Evolutionary conservation across 495 filamentous ascomycete species (phyloP).

Genomic region (Aspergillus carlsbadensis): DNA sequence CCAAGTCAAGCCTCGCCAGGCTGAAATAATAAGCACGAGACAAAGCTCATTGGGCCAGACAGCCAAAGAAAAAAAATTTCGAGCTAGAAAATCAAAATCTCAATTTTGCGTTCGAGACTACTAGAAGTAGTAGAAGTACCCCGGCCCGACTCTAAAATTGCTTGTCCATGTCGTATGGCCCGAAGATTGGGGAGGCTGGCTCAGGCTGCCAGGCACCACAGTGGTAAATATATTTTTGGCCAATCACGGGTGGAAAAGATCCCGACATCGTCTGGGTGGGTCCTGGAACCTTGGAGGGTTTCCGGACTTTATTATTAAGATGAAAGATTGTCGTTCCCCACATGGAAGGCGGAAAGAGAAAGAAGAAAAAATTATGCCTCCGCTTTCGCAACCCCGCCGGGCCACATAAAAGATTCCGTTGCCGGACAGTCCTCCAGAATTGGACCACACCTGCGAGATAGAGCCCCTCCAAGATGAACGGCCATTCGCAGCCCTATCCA

Average conservation of each 20-base stretch:
- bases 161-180: not conserved
- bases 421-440: constrained; percentile 12
- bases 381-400: constrained; percentile 39
- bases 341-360: constrained; percentile 30
- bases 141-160: not conserved
- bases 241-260: not conserved
- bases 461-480: constrained; percentile 17
- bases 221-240: constrained; percentile 1
- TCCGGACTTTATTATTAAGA: not conserved
- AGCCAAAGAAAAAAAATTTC: not conserved
- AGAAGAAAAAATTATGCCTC: constrained; percentile 27
- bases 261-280: constrained; percentile 5
- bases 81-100: no score
- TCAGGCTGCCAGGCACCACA: not conserved
- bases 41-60: not conserved
- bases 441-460: constrained; percentile 4
- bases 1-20: not conserved
- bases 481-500: constrained; percentile 13
- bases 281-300: not conserved
- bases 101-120: not conserved
- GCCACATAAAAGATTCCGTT: constrained; percentile 27
- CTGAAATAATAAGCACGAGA: not conserved
- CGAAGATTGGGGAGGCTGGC: no score
- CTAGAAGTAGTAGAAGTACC: not conserved
- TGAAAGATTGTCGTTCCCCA: constrained; percentile 4